These are phyloP conservation scores for Penicillium flavigenum DNA, from an alignment of 495 filamentous ascomycete species.

Conservation along the genomic window DNA sequence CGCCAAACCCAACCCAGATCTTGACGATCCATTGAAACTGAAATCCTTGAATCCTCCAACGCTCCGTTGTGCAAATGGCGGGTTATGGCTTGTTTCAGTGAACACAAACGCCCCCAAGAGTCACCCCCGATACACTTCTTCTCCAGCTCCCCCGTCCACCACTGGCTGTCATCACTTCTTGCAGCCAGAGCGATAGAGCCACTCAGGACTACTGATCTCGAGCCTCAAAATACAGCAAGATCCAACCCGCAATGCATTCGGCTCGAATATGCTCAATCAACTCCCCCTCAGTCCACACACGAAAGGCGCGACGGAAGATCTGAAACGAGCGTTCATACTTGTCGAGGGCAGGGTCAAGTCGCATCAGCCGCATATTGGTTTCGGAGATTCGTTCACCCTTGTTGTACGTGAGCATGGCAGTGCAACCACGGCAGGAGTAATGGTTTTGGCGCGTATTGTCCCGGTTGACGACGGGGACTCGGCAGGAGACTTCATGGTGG, in stretches of 20 bases:
- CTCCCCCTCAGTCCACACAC: neutral
- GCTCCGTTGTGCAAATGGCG: too few species aligned
- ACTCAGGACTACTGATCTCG: neutral
- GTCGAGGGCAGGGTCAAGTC: neutral
- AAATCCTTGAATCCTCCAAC: neutral
- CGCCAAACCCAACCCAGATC: neutral
- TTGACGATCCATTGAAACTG: neutral
- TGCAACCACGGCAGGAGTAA: neutral
- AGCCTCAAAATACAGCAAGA: neutral
- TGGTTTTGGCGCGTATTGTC: neutral
- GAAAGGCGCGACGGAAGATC: neutral
- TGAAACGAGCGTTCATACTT: neutral
- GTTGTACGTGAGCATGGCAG: neutral
- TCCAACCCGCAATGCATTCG: neutral
- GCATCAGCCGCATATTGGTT: neutral
- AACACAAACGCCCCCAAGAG: neutral
- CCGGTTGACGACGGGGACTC: neutral
- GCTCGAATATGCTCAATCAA: neutral
- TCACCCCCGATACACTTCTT: neutral
- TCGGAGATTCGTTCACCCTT: neutral
- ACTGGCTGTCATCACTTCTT: neutral
- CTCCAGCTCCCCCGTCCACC: neutral
- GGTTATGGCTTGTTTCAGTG: too few species aligned
- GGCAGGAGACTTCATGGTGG: neutral
- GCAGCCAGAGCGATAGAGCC: neutral